Percentiles rank a stretch among this genome's conserved stretches.
Conservation (phyloP, 2,329 filamentous ascomycete genomes). For the Plenodomus lindquistii region DNA sequence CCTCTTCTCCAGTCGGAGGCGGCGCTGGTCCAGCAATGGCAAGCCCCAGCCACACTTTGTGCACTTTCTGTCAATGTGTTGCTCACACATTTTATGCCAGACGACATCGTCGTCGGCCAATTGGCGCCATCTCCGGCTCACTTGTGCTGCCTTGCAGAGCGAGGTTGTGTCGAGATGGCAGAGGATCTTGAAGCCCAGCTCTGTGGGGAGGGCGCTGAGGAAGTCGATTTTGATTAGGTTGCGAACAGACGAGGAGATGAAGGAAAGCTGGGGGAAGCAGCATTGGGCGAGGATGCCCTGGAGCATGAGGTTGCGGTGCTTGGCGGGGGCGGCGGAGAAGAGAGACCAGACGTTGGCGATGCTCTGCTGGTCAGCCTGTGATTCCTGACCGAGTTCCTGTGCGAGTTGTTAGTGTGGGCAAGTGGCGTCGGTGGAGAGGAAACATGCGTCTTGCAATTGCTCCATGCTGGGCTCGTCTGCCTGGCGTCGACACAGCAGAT, state of each 20-base stretch:
- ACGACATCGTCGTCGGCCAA: slow-evolving; percentile 97
- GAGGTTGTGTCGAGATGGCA: slow-evolving; percentile 92
- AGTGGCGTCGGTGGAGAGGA: not conserved
- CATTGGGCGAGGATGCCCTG: slow-evolving; percentile 95
- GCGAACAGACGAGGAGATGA: slow-evolving; percentile 84
- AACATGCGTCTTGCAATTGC: slow-evolving; percentile 79
- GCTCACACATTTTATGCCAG: slow-evolving; percentile 98
- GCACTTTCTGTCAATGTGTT: slow-evolving; percentile 92
- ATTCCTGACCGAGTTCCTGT: slow-evolving; percentile 79
- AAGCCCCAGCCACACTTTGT: slow-evolving; percentile 95
- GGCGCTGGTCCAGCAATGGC: slow-evolving; percentile 84
- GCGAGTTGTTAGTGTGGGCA: slow-evolving; percentile 25
- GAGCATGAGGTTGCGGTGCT: slow-evolving; percentile 93
- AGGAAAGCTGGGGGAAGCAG: slow-evolving; percentile 95
- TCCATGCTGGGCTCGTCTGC: slow-evolving; percentile 97
- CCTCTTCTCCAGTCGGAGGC: slow-evolving; percentile 82
- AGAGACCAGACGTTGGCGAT: slow-evolving; percentile 98
- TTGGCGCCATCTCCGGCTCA: slow-evolving; percentile 83
- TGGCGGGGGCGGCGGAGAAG: slow-evolving; percentile 92
- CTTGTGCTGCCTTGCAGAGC: slow-evolving; percentile 92
- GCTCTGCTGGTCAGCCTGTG: slow-evolving; percentile 85
- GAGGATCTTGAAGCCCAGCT: slow-evolving; percentile 91
- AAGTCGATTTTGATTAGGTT: slow-evolving; percentile 99
- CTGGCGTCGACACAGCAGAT: slow-evolving; percentile 89
- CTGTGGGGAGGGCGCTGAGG: slow-evolving; percentile 80